Base-by-base conservation (phyloP, 2,329 filamentous ascomycete species). In the Fusarium nygamai region DNA sequence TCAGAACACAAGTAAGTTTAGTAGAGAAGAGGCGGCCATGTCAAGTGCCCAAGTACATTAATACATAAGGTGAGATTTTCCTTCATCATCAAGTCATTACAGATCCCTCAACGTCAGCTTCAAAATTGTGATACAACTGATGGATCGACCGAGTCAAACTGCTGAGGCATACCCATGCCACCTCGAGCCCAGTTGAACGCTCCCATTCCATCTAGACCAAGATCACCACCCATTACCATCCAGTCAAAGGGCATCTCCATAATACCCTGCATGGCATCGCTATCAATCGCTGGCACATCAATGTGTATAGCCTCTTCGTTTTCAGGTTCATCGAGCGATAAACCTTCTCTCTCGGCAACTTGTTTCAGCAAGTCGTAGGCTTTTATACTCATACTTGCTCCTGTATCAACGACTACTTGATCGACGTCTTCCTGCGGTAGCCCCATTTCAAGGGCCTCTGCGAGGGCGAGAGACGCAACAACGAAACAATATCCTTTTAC, bases 401-500 rank as follows among this genome's bases (percentile, higher is more conserved):
- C 63, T 22, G 59, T 43, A 22, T 74, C 64, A 27, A 82, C 58
- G 22, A 85, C 79, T 14, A 74, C 48, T 14, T 78, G 74, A 22
- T 84, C 80, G 6, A 82, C 71, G 41, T 82, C 79, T 8, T 79
- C 76, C 19, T 80, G 72, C 5, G 74, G 63, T 5, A 80, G 46
- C 1, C 81, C 80, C 17, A 62, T 57, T 27, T 79, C 80, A 10
- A 85, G 72, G 3, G 81, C 81, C 33, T 84, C 78, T 0, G 81
- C 76, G n/a, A 86, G 81, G 17, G 77, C 78, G 6, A 81, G 44
- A 51, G 76, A 75, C 3, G 80, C 78, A 6, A 79, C 75, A 20
- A 81, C 58, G 33, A 86, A 81, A 34, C 83, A 79, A 48, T 83
- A 81, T 9, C 82, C 82, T 67, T 86, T 87, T 39, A 82, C 75